These are phyloP conservation scores for Arxiozyma slooffiae DNA, from an alignment of 1,139 yeast species.

Conservation along the genomic window DNA sequence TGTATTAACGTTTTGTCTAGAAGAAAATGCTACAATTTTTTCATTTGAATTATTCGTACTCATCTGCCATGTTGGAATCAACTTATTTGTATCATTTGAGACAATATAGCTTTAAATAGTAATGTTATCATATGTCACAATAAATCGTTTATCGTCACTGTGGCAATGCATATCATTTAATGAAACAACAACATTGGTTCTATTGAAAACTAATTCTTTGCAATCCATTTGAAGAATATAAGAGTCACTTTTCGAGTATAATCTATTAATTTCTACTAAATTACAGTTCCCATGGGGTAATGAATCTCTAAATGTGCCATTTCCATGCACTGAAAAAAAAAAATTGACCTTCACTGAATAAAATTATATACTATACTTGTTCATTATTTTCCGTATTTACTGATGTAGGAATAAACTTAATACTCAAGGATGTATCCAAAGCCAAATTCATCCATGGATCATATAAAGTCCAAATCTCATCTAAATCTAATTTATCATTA, in stretches of 20 bases:
- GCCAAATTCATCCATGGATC: constrained; percentile 32
- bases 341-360: not conserved
- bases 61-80: constrained; percentile 31
- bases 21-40: constrained; percentile 33
- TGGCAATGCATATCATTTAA: not conserved
- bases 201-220: not conserved
- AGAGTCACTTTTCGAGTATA: not conserved
- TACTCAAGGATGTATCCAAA: constrained; percentile 29
- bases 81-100: constrained; percentile 10
- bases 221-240: constrained; percentile 3
- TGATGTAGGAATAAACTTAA: constrained; percentile 30
- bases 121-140: constrained; percentile 21
- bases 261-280: not conserved
- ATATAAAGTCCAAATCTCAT: constrained; percentile 27
- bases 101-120: constrained; percentile 24
- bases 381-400: constrained; percentile 7
- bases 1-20: constrained; percentile 37
- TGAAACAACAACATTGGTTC: constrained; percentile 2
- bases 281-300: not conserved
- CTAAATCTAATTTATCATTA: constrained; percentile 22
- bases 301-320: not conserved
- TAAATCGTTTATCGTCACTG: constrained; percentile 6
- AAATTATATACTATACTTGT: not conserved
- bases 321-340: too few relatives aligned
- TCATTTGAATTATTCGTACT: constrained; percentile 23